phyloP scores from a whole-genome alignment of 352 stramenopile species.

The Blastocystis sp. region DNA sequence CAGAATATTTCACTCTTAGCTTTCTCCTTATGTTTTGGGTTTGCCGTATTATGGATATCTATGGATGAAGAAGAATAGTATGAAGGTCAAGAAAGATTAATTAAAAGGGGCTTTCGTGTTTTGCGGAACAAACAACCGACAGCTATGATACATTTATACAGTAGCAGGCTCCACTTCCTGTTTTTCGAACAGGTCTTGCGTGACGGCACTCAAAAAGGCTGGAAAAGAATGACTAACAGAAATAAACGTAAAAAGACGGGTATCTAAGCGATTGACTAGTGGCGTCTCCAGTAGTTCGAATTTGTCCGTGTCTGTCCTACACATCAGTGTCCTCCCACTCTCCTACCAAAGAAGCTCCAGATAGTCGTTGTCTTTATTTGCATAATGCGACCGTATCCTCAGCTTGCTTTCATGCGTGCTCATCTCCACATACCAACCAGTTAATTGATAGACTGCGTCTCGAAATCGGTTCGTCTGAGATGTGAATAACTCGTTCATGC shows the following conservation, averaged over 20 bases:
- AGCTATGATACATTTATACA: neutral
- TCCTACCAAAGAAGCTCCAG: conserved; percentile 36
- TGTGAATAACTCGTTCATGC: conserved; percentile 47
- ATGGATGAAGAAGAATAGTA: conserved; percentile 45
- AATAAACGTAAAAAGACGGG: conserved; percentile 29
- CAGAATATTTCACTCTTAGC: neutral
- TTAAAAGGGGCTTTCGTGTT: neutral
- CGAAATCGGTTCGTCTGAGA: conserved; percentile 47
- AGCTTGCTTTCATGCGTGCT: conserved; percentile 30
- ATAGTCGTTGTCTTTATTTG: neutral
- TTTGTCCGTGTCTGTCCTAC: conserved; percentile 16
- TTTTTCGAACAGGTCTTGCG: conserved; percentile 49
- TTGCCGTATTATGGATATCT: conserved; percentile 55
- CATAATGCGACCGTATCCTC: conserved; percentile 2
- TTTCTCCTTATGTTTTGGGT: conserved; percentile 47
- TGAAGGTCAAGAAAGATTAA: conserved; percentile 59
- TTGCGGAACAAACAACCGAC: neutral
- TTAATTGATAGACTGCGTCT: conserved; percentile 49
- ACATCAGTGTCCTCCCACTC: neutral
- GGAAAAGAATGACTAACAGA: conserved; percentile 43
- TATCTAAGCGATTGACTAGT: conserved; percentile 33
- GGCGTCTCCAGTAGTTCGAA: conserved; percentile 37
- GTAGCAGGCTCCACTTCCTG: neutral
- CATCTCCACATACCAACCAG: conserved; percentile 32
- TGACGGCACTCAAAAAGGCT: conserved; percentile 43